Evolutionary conservation across 148 eudicot species (phyloP).

Genomic region (Tetragonia tetragonoides): DNA sequence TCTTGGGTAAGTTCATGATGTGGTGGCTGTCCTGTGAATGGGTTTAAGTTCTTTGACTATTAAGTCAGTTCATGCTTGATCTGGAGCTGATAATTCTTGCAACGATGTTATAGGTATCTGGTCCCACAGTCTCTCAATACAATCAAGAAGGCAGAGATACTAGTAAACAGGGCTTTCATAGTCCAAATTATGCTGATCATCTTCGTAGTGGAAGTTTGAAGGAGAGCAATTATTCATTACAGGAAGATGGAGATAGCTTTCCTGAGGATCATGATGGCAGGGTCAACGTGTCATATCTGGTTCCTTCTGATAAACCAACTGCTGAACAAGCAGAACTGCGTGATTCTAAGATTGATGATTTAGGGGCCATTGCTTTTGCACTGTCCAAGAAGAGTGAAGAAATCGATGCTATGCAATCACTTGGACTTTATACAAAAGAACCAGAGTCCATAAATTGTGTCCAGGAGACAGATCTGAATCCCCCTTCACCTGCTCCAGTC

Average conservation of each 20-base stretch:
- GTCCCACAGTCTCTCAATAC: slow-evolving; percentile 28
- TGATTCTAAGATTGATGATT: slow-evolving; percentile 21
- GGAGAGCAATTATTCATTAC: slow-evolving; percentile 17
- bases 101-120: slow-evolving; percentile 38
- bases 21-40: background rate
- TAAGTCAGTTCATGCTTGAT: slow-evolving; percentile 7
- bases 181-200: slow-evolving; percentile 25
- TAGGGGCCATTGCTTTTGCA: slow-evolving; percentile 25
- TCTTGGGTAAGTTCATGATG: background rate
- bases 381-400: slow-evolving; percentile 28
- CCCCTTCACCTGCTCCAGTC: slow-evolving; percentile 20
- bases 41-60: background rate
- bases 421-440: slow-evolving; percentile 18
- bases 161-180: slow-evolving; percentile 23
- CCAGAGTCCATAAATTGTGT: slow-evolving; percentile 17
- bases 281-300: slow-evolving; percentile 19
- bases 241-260: slow-evolving; percentile 31
- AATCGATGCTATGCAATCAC: slow-evolving; percentile 17
- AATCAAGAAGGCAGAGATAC: slow-evolving; percentile 31
- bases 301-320: slow-evolving; percentile 27
- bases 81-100: background rate
- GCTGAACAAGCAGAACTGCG: slow-evolving; percentile 20
- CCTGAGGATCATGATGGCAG: slow-evolving; percentile 12
- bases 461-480: background rate
- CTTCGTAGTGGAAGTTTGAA: slow-evolving; percentile 19